Evolutionary conservation across 2,329 filamentous ascomycete genomes (phyloP), one percentile per base, ranked within the genome.

Genomic region (Trichophyton rubrum): DNA sequence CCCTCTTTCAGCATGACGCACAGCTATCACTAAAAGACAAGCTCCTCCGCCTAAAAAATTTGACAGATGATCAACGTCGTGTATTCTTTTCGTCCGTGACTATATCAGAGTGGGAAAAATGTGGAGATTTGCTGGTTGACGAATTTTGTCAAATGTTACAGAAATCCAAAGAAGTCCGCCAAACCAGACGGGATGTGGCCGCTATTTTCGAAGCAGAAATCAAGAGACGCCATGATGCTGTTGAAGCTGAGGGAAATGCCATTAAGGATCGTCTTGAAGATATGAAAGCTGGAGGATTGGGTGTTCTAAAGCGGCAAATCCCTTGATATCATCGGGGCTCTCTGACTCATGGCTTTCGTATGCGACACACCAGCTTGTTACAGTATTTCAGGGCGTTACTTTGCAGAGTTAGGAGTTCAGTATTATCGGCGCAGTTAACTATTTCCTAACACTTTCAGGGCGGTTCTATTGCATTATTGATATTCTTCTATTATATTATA

Each of bases 91-190:
- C 73, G 1, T 76, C 75, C 8, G 73, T 85, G 45, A 71, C 73
- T 0, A 75, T 84, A 15, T 69, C 75, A 2, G 77, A 85, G 63
- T 85, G 83, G 81, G 83, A 85, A 70, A 78, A 83, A 53, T 80
- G 82, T 22, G 83, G 83, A 2, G 80, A 84, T 61, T 81, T 82
- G 76, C 78, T 86, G 53, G 74, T 85, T 1, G 77, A 79, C 1
- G 75, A 77, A 57, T 84, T 85, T 66, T 73, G 73, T 56, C 70
- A 74, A 3, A 71, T 84, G 45, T 68, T 85, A 41, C 69, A 71
- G 17, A 76, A 77, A 56, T 78, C 83, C 65, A 83, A 78, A 65
- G 71, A 77, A 1, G 74, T 78, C 30, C 75, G 84, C 45, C 76
- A 77, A 62, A 75, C 79, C 45, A 80, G 83, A 67, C 76, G 83